phyloP scores from a whole-genome alignment of 768 basidiomycete species.

The Rhizopogon salebrosus region DNA sequence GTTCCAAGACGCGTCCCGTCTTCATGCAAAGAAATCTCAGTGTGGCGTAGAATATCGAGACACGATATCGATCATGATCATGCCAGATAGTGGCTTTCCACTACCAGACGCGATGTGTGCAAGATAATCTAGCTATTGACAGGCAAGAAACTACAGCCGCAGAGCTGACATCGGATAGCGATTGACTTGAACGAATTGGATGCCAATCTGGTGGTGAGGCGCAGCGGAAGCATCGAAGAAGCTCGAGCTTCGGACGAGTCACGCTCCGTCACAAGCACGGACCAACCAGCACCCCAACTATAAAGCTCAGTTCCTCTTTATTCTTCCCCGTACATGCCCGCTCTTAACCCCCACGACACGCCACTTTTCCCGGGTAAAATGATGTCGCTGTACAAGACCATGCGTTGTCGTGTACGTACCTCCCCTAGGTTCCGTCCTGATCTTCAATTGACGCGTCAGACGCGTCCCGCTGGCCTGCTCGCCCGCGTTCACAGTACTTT shows the following conservation, averaged over 20 bases:
- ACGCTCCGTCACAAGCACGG: neutral
- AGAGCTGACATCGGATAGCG: no score
- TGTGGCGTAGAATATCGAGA: neutral
- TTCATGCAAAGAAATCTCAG: neutral
- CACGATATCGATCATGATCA: neutral
- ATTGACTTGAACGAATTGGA: neutral
- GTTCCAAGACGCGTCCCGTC: neutral
- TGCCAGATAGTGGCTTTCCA: neutral
- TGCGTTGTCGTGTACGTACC: constrained; percentile 41
- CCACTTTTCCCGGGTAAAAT: neutral
- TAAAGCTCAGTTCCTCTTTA: neutral
- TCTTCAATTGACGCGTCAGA: constrained; percentile 11
- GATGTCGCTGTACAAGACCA: constrained; percentile 38
- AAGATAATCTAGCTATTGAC: no score
- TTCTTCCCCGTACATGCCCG: neutral
- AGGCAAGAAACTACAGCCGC: no score
- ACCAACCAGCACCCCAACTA: neutral
- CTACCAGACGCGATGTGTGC: no score
- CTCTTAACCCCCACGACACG: neutral
- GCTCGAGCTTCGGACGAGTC: neutral
- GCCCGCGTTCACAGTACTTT: constrained; percentile 37
- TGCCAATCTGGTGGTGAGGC: neutral
- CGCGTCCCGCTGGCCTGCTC: neutral
- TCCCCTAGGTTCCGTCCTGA: neutral
- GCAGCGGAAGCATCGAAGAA: constrained; percentile 1